Evolutionary conservation across 805 yeast species (phyloP).

Genomic region (Ogataea corticis): DNA sequence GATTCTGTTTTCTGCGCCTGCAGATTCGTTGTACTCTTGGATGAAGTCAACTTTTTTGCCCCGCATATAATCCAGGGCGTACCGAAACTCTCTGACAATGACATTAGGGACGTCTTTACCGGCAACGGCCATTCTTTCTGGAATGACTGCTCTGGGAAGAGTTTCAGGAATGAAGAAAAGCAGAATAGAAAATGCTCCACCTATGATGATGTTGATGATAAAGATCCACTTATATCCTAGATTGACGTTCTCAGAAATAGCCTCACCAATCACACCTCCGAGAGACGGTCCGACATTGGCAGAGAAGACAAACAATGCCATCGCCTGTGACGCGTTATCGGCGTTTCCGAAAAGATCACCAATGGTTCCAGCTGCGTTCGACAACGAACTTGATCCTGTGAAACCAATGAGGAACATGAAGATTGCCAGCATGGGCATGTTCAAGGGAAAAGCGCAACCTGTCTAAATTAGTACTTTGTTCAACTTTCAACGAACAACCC

Average conservation of each 20-base stretch:
- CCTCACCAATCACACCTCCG: constrained; percentile 40
- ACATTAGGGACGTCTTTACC: constrained; percentile 26
- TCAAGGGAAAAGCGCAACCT: constrained; percentile 34
- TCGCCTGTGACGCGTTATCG: constrained; percentile 37
- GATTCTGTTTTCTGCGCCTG: constrained; percentile 19
- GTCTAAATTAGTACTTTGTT: constrained; percentile 2
- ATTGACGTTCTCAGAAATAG: constrained; percentile 30
- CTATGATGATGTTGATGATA: constrained; percentile 35
- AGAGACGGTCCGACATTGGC: constrained; percentile 39
- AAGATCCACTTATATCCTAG: constrained; percentile 37
- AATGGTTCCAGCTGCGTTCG: constrained; percentile 39
- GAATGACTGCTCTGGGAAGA: constrained; percentile 36
- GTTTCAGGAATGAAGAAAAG: constrained; percentile 35
- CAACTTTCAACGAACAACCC: too few relatives aligned
- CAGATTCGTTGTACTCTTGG: constrained; percentile 17
- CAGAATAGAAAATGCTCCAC: constrained; percentile 25
- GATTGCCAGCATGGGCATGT: constrained; percentile 36
- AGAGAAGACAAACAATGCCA: constrained; percentile 36
- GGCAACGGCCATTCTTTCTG: constrained; percentile 31
- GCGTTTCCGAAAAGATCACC: constrained; percentile 37
- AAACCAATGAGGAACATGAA: constrained; percentile 35
- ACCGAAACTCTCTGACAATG: constrained; percentile 27
- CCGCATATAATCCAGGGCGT: constrained; percentile 14
- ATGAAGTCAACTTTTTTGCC: constrained; percentile 25
- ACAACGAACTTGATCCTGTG: constrained; percentile 35